These are phyloP conservation scores for Yamadazyma ubonensis DNA, from an alignment of 805 yeast genomes.

Conservation along the genomic window DNA sequence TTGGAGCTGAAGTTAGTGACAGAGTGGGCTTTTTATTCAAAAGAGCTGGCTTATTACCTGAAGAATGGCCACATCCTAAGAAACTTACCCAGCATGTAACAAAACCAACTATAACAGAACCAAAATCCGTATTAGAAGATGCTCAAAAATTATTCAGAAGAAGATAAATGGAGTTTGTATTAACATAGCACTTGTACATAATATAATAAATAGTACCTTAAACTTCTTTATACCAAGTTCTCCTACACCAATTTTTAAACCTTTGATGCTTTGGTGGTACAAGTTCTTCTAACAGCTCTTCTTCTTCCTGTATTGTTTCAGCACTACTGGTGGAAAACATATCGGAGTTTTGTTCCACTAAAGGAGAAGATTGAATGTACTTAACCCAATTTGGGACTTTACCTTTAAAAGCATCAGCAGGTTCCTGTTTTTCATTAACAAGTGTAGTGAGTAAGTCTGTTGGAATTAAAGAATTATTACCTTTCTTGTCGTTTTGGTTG, in stretches of 20 bases:
- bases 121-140: constrained; percentile 31
- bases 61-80: constrained; percentile 56
- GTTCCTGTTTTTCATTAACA: not conserved
- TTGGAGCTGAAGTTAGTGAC: constrained; percentile 92
- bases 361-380: not conserved
- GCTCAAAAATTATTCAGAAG: constrained; percentile 32
- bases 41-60: constrained; percentile 69
- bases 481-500: not conserved
- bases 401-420: not conserved
- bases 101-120: constrained; percentile 28
- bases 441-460: not conserved
- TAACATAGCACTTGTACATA: constrained; percentile 14
- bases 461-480: not conserved
- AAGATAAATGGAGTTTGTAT: constrained; percentile 19
- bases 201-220: not conserved
- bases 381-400: not conserved
- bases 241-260: not conserved
- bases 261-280: not conserved
- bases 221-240: not conserved
- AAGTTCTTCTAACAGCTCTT: not conserved
- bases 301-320: not conserved
- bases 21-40: constrained; percentile 73
- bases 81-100: constrained; percentile 33
- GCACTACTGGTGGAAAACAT: not conserved
- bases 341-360: not conserved